Conservation (phyloP, 1,284 basidiomycete species). For the Microbotryum silenes-acaulis region DNA sequence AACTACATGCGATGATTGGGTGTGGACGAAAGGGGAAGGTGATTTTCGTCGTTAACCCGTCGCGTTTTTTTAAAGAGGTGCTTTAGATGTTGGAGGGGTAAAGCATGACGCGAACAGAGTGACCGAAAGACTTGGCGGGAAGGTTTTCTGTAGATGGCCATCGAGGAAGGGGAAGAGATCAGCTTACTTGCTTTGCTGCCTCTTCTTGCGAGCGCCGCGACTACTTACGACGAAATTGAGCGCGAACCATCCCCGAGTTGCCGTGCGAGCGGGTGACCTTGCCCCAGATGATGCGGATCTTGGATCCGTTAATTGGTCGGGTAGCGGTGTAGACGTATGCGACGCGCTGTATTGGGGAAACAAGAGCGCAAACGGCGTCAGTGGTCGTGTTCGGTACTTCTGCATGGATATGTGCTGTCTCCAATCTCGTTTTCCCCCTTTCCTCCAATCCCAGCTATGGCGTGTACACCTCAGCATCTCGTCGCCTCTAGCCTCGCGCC, state of each 20-base stretch:
- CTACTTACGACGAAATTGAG: slow-evolving; percentile 62
- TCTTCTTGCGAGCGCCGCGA: neutral
- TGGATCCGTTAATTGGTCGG: slow-evolving; percentile 41
- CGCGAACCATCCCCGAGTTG: slow-evolving; percentile 91
- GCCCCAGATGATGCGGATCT: slow-evolving; percentile 46
- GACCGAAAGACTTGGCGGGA: slow-evolving; percentile 91
- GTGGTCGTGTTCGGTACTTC: neutral
- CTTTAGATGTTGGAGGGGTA: slow-evolving; percentile 47
- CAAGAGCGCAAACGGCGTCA: neutral
- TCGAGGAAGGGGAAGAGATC: neutral
- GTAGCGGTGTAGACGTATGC: slow-evolving; percentile 77
- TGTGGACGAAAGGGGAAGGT: no score
- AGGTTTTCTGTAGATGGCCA: slow-evolving; percentile 62
- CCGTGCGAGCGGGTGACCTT: slow-evolving; percentile 89
- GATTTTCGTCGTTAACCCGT: no score
- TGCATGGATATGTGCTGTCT: no score
- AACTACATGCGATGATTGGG: no score
- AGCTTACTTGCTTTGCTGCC: neutral
- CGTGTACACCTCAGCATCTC: no score
- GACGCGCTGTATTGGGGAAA: slow-evolving; percentile 57
- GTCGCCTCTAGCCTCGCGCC: neutral
- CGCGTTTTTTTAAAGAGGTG: no score
- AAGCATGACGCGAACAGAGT: slow-evolving; percentile 81
- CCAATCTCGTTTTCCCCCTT: neutral
- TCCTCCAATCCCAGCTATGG: neutral